A percentile compares a stretch with the other conserved stretches of the same genome.
phyloP scores from a whole-genome alignment of 2,329 filamentous ascomycete species.

The Teratosphaeria viscida region DNA sequence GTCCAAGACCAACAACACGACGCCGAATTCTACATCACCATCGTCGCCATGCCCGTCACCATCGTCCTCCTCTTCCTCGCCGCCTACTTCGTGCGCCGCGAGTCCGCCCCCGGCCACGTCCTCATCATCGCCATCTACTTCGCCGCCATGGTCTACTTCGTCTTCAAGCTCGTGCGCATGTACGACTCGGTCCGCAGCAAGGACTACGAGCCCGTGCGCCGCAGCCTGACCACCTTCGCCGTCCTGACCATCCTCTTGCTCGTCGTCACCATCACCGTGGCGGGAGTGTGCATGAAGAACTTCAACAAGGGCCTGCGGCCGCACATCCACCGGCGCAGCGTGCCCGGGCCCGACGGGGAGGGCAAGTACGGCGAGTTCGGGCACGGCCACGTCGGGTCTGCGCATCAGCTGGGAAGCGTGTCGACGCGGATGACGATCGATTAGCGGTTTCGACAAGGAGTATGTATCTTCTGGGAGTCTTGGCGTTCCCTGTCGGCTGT shows the following conservation, averaged over 20 bases:
- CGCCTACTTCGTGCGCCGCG: slow-evolving; percentile 72
- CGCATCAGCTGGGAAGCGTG: slow-evolving; percentile 3
- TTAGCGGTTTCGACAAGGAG: not conserved
- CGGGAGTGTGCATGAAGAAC: slow-evolving; percentile 78
- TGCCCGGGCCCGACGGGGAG: slow-evolving; percentile 36
- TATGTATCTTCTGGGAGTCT: not conserved
- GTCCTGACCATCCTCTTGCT: slow-evolving; percentile 86
- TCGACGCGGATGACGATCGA: slow-evolving; percentile 5
- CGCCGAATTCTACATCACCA: slow-evolving; percentile 74
- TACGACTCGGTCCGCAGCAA: slow-evolving; percentile 49
- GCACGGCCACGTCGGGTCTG: not conserved
- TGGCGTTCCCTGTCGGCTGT: not conserved
- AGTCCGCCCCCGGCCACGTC: slow-evolving; percentile 70
- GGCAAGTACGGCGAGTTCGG: slow-evolving; percentile 24
- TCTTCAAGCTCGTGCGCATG: slow-evolving; percentile 97
- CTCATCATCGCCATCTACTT: slow-evolving; percentile 74
- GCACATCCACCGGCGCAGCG: slow-evolving; percentile 58
- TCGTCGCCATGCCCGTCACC: slow-evolving; percentile 82
- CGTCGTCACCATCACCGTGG: slow-evolving; percentile 77
- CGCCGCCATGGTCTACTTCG: slow-evolving; percentile 83
- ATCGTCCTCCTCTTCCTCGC: slow-evolving; percentile 79
- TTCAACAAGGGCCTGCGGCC: slow-evolving; percentile 83
- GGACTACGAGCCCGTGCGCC: slow-evolving; percentile 68
- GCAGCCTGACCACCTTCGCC: slow-evolving; percentile 84
- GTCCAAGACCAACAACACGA: slow-evolving; percentile 57